Evolutionary conservation across 805 yeast genomes (phyloP).

Genomic region (Candida germanica): DNA sequence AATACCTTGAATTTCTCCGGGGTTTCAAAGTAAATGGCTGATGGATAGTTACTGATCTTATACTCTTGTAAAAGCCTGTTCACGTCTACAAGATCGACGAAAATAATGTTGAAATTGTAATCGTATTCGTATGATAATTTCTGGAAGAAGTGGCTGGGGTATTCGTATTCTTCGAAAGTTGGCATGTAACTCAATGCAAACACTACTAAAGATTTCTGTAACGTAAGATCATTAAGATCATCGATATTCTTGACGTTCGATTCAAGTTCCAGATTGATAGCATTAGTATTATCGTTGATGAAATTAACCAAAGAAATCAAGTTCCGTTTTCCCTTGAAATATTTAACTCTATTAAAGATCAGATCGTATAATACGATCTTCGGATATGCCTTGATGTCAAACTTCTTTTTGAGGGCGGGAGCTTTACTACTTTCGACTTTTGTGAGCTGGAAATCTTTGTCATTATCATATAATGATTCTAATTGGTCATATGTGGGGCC

Average conservation of each 20-base stretch:
- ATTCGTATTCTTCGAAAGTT: conserved; percentile 31
- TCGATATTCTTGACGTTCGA: conserved; percentile 15
- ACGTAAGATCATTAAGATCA: conserved; percentile 3
- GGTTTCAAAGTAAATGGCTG: conserved; percentile 25
- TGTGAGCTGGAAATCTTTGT: conserved; percentile 31
- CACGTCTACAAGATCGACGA: conserved; percentile 19
- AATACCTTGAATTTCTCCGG: conserved; percentile 22
- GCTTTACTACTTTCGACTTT: conserved; percentile 27
- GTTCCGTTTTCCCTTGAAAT: conserved; percentile 25
- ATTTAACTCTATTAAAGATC: conserved; percentile 37
- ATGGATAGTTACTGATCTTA: conserved; percentile 30
- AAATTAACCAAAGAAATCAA: conserved; percentile 20
- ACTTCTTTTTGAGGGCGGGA: conserved; percentile 34
- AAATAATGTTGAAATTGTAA: conserved; percentile 23
- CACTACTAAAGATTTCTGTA: conserved; percentile 20
- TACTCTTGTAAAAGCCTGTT: conserved; percentile 20
- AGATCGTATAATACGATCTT: conserved; percentile 44
- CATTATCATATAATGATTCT: conserved; percentile 38
- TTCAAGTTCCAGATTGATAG: conserved; percentile 18
- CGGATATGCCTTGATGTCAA: conserved; percentile 47
- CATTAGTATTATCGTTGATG: conserved; percentile 17
- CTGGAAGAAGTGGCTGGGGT: conserved; percentile 36
- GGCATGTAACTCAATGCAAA: conserved; percentile 19
- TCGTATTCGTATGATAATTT: conserved; percentile 17
- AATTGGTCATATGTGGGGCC: conserved; percentile 36